Conservation (phyloP, 345 rosid species). For the Litchi chinensis region DNA sequence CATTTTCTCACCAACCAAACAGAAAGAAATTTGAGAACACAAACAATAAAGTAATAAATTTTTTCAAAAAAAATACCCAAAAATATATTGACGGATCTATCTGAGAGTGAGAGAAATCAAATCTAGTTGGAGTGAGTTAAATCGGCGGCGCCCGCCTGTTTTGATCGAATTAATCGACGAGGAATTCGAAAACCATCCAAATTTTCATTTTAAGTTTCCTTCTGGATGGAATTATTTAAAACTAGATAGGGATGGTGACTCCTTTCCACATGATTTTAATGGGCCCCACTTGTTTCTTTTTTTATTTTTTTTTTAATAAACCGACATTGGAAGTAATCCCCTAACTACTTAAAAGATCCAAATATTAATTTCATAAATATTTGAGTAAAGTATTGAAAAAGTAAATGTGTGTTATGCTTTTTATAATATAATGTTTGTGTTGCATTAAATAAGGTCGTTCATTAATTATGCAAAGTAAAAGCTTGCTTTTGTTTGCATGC, state of each 20-base stretch:
- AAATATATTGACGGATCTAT: constrained; percentile 36
- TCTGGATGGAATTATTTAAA: constrained; percentile 40
- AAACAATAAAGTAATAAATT: neutral
- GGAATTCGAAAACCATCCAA: constrained; percentile 27
- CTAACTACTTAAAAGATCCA: too few relatives aligned
- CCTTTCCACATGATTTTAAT: constrained; percentile 42
- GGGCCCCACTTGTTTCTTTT: constrained; percentile 14
- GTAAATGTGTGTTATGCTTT: neutral
- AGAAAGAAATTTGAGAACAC: constrained; percentile 26
- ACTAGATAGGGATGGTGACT: constrained; percentile 41
- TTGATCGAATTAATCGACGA: constrained; percentile 40
- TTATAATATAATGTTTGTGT: neutral
- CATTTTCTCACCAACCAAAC: constrained; percentile 36
- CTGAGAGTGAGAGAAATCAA: constrained; percentile 14
- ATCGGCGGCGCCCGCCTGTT: constrained; percentile 50
- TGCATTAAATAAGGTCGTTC: neutral
- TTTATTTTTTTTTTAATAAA: neutral
- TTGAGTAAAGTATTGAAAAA: neutral
- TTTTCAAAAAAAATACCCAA: too few relatives aligned
- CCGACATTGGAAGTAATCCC: too few relatives aligned
- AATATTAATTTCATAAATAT: too few relatives aligned
- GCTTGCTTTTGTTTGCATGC: constrained; percentile 31
- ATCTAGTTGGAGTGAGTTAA: constrained; percentile 19
- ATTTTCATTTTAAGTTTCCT: neutral
- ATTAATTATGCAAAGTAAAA: constrained; percentile 8